These are phyloP conservation scores for Salvia rosmarinus DNA, from an alignment of 257 asterid species.

Conservation along the genomic window DNA sequence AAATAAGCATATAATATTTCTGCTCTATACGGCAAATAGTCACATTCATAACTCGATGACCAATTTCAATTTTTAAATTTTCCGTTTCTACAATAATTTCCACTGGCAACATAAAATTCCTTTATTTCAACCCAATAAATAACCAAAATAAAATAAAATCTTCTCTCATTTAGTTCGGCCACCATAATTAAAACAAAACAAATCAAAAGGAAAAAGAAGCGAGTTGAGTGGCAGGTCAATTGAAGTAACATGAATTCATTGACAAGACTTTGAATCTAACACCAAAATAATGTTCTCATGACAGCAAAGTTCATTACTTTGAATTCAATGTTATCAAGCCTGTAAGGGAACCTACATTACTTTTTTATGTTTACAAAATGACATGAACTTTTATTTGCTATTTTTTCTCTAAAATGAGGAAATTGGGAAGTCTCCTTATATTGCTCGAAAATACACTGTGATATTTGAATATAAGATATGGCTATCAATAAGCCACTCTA, in stretches of 20 bases:
- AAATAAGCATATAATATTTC: background rate
- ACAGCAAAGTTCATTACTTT: background rate
- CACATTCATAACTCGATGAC: too few species aligned
- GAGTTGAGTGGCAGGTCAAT: background rate
- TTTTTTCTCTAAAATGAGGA: too few species aligned
- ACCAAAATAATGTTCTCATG: background rate
- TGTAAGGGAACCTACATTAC: too few species aligned
- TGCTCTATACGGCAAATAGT: background rate
- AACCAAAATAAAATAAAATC: background rate
- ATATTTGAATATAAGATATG: too few species aligned
- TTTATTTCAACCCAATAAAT: background rate
- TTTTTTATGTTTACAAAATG: too few species aligned
- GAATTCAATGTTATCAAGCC: background rate
- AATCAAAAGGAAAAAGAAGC: background rate
- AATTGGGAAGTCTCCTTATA: too few species aligned
- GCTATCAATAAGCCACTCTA: too few species aligned
- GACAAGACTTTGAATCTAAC: background rate
- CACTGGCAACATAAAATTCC: background rate
- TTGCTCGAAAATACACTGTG: too few species aligned
- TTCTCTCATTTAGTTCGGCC: too few species aligned
- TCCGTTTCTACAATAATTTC: background rate
- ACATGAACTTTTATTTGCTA: too few species aligned
- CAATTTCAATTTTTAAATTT: background rate
- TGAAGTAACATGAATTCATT: slow-evolving; percentile 6
- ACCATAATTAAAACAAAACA: background rate